Evolutionary conservation across 495 filamentous ascomycete species (phyloP).

Genomic region (Xylaria sp.): DNA sequence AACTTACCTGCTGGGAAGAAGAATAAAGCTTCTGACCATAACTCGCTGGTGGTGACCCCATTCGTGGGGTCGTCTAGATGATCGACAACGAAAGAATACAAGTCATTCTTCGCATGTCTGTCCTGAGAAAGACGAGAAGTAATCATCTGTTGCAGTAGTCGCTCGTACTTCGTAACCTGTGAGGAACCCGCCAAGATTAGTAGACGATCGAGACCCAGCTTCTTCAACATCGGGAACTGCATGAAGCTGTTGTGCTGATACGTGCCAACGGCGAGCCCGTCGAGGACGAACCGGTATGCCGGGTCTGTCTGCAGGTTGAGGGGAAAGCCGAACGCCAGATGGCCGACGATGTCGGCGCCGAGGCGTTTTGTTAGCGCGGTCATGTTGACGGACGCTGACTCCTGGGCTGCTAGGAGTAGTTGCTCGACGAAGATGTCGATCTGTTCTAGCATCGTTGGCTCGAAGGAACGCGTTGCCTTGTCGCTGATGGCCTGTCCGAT

Average conservation of each 20-base stretch:
- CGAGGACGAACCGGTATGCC: slow-evolving; percentile 26
- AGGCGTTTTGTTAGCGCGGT: slow-evolving; percentile 18
- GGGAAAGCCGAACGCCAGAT: slow-evolving; percentile 34
- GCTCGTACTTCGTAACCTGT: slow-evolving; percentile 19
- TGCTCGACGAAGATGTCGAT: slow-evolving; percentile 33
- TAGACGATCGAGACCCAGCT: slow-evolving; percentile 1
- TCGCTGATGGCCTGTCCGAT: slow-evolving; percentile 31
- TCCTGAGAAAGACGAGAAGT: slow-evolving; percentile 23
- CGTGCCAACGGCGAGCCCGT: background rate
- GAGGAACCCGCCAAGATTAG: background rate
- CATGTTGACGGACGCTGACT: slow-evolving; percentile 30
- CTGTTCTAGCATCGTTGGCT: slow-evolving; percentile 33
- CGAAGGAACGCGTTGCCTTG: slow-evolving; percentile 31
- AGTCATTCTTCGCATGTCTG: slow-evolving; percentile 31
- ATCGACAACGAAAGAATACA: slow-evolving; percentile 48
- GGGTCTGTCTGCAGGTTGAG: slow-evolving; percentile 28
- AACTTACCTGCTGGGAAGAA: slow-evolving; percentile 39
- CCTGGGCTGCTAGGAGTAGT: slow-evolving; percentile 37
- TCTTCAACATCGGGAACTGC: slow-evolving; percentile 28
- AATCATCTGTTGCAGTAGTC: slow-evolving; percentile 29
- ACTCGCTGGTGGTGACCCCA: slow-evolving; percentile 27
- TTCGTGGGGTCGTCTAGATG: slow-evolving; percentile 38
- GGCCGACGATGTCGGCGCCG: slow-evolving; percentile 29
- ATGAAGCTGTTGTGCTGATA: slow-evolving; percentile 27
- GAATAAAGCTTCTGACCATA: slow-evolving; percentile 27